phyloP scores from a whole-genome alignment of 2,329 filamentous ascomycete species.

The Pseudopithomyces maydicus region DNA sequence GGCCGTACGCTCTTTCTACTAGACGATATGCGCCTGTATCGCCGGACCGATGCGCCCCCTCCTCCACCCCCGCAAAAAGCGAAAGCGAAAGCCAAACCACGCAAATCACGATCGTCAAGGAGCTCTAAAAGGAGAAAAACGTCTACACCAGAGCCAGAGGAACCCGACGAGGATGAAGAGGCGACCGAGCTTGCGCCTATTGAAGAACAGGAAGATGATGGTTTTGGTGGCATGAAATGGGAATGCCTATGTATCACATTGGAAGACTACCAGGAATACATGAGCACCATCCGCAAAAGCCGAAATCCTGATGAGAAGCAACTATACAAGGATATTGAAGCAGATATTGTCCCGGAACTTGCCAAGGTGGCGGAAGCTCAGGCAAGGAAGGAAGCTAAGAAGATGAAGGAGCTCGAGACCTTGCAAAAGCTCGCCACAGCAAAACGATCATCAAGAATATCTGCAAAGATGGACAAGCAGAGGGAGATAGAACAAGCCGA shows the following conservation, averaged over 20 bases:
- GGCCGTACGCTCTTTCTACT: slow-evolving; percentile 88
- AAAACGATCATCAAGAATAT: slow-evolving; percentile 90
- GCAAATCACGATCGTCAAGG: slow-evolving; percentile 26
- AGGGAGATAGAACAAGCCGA: slow-evolving; percentile 72
- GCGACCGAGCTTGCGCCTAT: slow-evolving; percentile 40
- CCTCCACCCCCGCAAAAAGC: slow-evolving; percentile 64
- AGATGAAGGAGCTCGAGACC: slow-evolving; percentile 79
- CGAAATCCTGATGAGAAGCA: slow-evolving; percentile 85
- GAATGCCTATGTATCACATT: slow-evolving; percentile 87
- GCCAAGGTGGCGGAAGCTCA: slow-evolving; percentile 74
- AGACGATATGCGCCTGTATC: slow-evolving; percentile 92
- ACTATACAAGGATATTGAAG: slow-evolving; percentile 71
- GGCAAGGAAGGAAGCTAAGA: slow-evolving; percentile 73
- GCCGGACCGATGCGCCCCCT: slow-evolving; percentile 75
- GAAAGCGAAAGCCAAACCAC: slow-evolving; percentile 38
- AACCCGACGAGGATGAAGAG: slow-evolving; percentile 50
- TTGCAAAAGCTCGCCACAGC: slow-evolving; percentile 89
- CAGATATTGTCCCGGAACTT: slow-evolving; percentile 82
- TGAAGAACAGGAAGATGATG: slow-evolving; percentile 58
- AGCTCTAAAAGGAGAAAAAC: slow-evolving; percentile 71
- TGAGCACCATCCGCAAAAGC: slow-evolving; percentile 73
- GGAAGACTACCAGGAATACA: slow-evolving; percentile 73
- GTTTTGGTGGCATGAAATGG: slow-evolving; percentile 80
- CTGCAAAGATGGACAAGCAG: slow-evolving; percentile 78
- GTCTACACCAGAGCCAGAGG: slow-evolving; percentile 52